Base-by-base conservation (phyloP, 1,139 yeast genomes). In the Scheffersomyces cryptocercus region DNA sequence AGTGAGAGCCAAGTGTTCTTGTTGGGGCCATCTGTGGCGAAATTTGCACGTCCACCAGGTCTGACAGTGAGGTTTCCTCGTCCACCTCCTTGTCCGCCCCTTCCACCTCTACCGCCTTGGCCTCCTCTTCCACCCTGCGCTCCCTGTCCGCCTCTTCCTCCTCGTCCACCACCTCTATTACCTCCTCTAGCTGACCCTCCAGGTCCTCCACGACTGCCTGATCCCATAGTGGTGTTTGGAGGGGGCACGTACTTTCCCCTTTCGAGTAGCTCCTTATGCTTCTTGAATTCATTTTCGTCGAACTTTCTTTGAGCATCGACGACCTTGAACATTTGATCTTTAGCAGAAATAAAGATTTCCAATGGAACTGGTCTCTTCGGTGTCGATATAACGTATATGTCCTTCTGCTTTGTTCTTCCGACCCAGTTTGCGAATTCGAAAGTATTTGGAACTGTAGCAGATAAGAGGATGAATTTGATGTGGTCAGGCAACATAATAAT, bases 391-490 rank as follows among this genome's bases (percentile, higher is more conserved):
- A 93, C 99, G 57, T 91, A 93, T 3, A 93, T 93, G 58, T 93
- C 96, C 62, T 91, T 91, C 54, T 88, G 95, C 61, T 93, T 93
- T 0, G 99, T 93, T 65, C 99, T 79, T 16, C 99, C 97, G 13
- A 93, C 91, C 99, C 99, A 93, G 58, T 87, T 90, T 12, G 99
- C 99, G 73, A 93, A 93, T 61, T 93, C 99, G 73, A 82, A 88
- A 0, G 99, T 95, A 62, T 93, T 93, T 6, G 99, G 99, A 10
- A 93, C 97, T 0, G 99, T 93, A 2, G 99, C 99, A 3, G 97
- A 90, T 36, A 91, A 69, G 42, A 91, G 72, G 47, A 91, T 89
- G 58, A 87, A 87, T 55, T 88, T 90, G 42, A 93, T 96, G 64
- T 91, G 96, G 51, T 91, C 97, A 1, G 99, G 99, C 37, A 93